Evolutionary conservation across 129 eudicot species (phyloP).

Genomic region (Centrapalus pauciflorus): DNA sequence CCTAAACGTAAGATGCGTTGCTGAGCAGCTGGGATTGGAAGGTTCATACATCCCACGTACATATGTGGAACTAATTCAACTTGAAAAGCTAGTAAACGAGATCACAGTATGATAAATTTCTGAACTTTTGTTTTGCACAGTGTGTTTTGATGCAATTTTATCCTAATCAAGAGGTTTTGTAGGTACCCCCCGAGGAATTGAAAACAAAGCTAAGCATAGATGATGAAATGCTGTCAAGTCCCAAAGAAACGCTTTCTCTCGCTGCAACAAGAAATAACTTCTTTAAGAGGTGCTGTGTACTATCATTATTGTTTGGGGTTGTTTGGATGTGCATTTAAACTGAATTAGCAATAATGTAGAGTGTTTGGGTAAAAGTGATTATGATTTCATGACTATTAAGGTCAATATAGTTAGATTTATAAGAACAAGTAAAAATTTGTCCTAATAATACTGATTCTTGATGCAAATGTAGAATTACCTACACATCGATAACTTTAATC

Average conservation of each 20-base stretch:
- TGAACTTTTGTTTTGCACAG: background rate
- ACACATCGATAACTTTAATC: no score
- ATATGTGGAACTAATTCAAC: slow-evolving; percentile 89
- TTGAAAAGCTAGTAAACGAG: slow-evolving; percentile 88
- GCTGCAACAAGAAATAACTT: slow-evolving; percentile 48
- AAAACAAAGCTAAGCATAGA: slow-evolving; percentile 87
- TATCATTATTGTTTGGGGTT: background rate
- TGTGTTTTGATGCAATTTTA: background rate
- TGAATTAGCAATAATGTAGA: no score
- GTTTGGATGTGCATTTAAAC: no score
- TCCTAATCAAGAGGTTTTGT: slow-evolving; percentile 15
- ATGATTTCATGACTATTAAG: no score
- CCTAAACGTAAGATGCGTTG: slow-evolving; percentile 47
- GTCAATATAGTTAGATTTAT: no score
- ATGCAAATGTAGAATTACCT: no score
- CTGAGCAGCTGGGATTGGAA: slow-evolving; percentile 83
- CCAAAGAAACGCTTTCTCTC: slow-evolving; percentile 32
- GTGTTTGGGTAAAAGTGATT: background rate
- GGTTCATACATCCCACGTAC: slow-evolving; percentile 89
- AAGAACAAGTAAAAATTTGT: no score
- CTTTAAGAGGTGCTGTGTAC: slow-evolving; percentile 45
- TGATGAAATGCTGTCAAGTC: slow-evolving; percentile 78
- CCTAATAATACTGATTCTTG: no score
- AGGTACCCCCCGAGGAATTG: slow-evolving; percentile 94
- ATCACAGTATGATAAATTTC: slow-evolving; percentile 54